These are phyloP conservation scores for Fusarium caatingaense DNA, from an alignment of 2,329 filamentous ascomycete species.

Conservation along the genomic window DNA sequence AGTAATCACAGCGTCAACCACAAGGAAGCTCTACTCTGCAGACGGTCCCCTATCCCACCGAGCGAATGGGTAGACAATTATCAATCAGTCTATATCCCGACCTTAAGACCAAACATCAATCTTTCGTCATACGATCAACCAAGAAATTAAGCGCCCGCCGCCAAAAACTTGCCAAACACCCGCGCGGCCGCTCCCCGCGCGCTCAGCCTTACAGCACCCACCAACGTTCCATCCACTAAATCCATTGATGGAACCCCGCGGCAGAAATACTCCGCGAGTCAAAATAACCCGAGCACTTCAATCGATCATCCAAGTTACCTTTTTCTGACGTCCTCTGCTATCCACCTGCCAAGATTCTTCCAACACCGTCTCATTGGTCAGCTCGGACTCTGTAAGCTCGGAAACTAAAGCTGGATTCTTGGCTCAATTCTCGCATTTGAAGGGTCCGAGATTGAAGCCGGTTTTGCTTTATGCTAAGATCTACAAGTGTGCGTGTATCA, in stretches of 20 bases:
- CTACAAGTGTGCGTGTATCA: not conserved
- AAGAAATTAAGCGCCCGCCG: not conserved
- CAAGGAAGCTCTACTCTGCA: not conserved
- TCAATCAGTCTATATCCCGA: not conserved
- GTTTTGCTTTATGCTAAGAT: not conserved
- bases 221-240: not conserved
- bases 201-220: not conserved
- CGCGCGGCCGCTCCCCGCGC: not conserved
- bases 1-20: not conserved
- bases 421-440: not conserved
- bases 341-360: too few relatives aligned
- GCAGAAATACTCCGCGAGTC: too few relatives aligned
- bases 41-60: not conserved
- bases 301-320: too few relatives aligned
- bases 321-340: too few relatives aligned
- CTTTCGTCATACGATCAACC: not conserved
- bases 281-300: too few relatives aligned
- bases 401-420: not conserved
- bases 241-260: not conserved
- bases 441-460: not conserved
- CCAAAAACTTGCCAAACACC: not conserved
- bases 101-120: not conserved
- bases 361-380: not conserved
- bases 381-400: not conserved
- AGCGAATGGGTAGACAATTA: not conserved